A percentile compares a stretch with the other conserved stretches of the same genome.
Conservation (phyloP, 1,284 basidiomycete species). For the Ganoderma resinaceum region DNA sequence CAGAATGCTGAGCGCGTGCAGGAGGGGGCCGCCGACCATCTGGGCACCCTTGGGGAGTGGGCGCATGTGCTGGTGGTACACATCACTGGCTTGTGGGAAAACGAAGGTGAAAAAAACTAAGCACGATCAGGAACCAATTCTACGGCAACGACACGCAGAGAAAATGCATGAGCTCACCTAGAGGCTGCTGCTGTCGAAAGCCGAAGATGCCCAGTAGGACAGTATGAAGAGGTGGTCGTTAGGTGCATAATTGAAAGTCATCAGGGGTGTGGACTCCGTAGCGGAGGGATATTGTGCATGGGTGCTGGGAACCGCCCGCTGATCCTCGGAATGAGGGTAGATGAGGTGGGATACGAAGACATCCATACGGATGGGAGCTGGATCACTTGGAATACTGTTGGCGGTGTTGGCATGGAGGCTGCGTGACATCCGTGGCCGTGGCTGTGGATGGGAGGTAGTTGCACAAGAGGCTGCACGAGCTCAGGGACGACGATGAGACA, state of each 20-base stretch:
- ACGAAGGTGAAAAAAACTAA: neutral
- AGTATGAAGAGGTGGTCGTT: conserved; percentile 42
- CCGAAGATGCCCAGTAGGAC: conserved; percentile 44
- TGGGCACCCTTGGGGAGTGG: conserved; percentile 34
- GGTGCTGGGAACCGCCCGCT: conserved; percentile 54
- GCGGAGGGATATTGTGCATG: conserved; percentile 49
- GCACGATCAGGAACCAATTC: neutral
- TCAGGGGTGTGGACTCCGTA: conserved; percentile 49
- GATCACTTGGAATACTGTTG: conserved; percentile 57
- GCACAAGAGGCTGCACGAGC: conserved; percentile 39
- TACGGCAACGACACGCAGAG: conserved; percentile 23
- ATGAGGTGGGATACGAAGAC: conserved; percentile 71
- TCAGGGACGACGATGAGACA: conserved; percentile 41
- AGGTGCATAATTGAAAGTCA: conserved; percentile 40
- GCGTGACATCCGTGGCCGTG: conserved; percentile 38
- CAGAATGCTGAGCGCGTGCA: conserved; percentile 50
- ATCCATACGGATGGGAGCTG: conserved; percentile 69
- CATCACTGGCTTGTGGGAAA: conserved; percentile 41
- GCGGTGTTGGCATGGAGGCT: conserved; percentile 45
- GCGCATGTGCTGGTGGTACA: conserved; percentile 56
- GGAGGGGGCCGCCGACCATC: conserved; percentile 33
- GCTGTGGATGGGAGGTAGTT: conserved; percentile 25
- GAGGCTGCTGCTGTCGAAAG: conserved; percentile 45
- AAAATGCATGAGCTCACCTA: conserved; percentile 26
- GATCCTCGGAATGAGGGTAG: conserved; percentile 64